These are phyloP conservation scores for Cercospora janseana DNA, from an alignment of 2,329 filamentous ascomycete genomes.

Conservation along the genomic window DNA sequence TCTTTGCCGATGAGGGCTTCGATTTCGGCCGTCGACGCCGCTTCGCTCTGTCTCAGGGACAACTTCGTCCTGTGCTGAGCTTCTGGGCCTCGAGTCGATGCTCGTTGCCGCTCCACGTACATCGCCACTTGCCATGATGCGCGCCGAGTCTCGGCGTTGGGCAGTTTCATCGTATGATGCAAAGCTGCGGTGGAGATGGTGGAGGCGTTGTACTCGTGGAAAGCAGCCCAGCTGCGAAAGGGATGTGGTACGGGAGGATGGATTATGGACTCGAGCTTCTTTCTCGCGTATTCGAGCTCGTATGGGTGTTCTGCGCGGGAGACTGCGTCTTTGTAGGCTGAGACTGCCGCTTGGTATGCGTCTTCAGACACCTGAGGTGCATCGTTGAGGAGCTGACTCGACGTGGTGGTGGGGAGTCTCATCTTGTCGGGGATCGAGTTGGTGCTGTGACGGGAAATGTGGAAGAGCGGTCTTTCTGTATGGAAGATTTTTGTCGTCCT, in stretches of 20 bases:
- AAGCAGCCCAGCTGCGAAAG: conserved; percentile 1
- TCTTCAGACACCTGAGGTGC: background rate
- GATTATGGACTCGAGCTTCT: background rate
- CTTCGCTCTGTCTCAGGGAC: background rate
- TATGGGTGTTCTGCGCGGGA: background rate
- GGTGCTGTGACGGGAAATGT: no score
- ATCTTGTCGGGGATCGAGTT: no score
- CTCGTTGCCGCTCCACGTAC: background rate
- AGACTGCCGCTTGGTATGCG: background rate
- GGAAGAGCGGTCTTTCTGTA: no score
- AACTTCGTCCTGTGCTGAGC: background rate
- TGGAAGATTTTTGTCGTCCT: no score
- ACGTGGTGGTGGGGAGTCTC: no score
- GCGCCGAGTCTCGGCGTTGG: no score
- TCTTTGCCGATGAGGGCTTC: background rate
- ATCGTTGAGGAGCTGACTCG: no score
- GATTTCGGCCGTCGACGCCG: background rate
- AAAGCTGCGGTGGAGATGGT: no score
- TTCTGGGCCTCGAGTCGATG: background rate
- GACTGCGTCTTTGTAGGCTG: background rate
- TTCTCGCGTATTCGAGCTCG: background rate
- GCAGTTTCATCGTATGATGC: background rate
- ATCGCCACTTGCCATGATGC: background rate
- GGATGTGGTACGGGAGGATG: background rate
- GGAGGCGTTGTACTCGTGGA: background rate